phyloP scores from a whole-genome alignment of 1,284 basidiomycete species.

The Pseudozyma hubeiensis region DNA sequence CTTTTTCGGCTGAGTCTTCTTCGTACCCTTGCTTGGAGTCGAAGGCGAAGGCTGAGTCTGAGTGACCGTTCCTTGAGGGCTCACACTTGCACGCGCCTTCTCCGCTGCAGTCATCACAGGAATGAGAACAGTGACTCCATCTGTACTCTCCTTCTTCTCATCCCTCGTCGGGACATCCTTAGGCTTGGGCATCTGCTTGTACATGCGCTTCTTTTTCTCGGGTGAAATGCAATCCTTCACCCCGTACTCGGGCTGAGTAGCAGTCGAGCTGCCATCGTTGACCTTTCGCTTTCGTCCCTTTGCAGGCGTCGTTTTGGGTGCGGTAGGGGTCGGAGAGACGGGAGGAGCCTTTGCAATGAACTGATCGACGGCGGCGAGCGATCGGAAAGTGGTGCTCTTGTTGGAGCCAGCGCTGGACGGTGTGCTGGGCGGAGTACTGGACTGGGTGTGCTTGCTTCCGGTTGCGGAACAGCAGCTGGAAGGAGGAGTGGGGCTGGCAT shows the following conservation, averaged over 20 bases:
- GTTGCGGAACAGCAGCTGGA: not conserved
- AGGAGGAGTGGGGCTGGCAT: not conserved
- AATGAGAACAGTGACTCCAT: not conserved
- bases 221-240: not conserved
- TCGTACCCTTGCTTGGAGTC: not conserved
- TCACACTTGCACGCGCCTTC: too few species aligned
- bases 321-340: slow-evolving; percentile 1
- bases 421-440: not conserved
- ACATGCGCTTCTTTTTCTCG: slow-evolving; percentile 20
- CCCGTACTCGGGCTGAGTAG: not conserved
- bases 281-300: slow-evolving; percentile 14
- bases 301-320: not conserved
- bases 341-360: slow-evolving; percentile 5
- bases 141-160: not conserved
- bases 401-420: too few species aligned
- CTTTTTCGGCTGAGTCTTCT: not conserved
- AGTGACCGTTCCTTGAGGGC: not conserved
- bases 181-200: slow-evolving; percentile 1
- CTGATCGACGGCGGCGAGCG: not conserved
- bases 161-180: not conserved
- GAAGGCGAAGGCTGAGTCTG: not conserved
- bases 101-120: too few species aligned
- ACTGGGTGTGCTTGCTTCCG: not conserved
- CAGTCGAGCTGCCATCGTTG: not conserved
- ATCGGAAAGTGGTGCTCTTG: too few species aligned